Evolutionary conservation across 805 yeast genomes (phyloP).

Genomic region (Metschnikowia cubensis): DNA sequence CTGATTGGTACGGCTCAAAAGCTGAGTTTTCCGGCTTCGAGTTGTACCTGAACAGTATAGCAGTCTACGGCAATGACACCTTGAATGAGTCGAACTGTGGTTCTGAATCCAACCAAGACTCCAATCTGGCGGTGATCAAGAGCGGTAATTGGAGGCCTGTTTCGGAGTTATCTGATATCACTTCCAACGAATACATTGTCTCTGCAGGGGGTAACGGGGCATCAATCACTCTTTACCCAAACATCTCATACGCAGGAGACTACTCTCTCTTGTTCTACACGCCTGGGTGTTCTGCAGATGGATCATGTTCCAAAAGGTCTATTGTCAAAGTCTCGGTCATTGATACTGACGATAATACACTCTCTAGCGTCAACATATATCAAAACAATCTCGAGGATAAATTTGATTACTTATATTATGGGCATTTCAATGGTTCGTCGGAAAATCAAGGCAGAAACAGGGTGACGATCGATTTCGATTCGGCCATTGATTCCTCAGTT

Average conservation of each 20-base stretch:
- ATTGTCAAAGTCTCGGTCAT: slow-evolving; percentile 70
- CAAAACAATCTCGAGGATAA: slow-evolving; percentile 80
- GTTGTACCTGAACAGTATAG: slow-evolving; percentile 55
- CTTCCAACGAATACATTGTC: slow-evolving; percentile 33
- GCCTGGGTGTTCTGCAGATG: slow-evolving; percentile 76
- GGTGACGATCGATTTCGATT: slow-evolving; percentile 26
- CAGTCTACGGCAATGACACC: slow-evolving; percentile 70
- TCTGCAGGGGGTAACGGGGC: slow-evolving; percentile 24
- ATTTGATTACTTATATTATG: slow-evolving; percentile 73
- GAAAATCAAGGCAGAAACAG: slow-evolving; percentile 24
- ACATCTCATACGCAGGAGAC: slow-evolving; percentile 66
- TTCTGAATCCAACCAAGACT: slow-evolving; percentile 19
- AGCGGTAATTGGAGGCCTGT: slow-evolving; percentile 32
- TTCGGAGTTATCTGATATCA: slow-evolving; percentile 17
- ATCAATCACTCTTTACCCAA: slow-evolving; percentile 54
- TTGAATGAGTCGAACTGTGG: slow-evolving; percentile 66
- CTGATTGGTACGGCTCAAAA: slow-evolving; percentile 63
- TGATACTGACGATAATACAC: slow-evolving; percentile 42
- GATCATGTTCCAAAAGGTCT: slow-evolving; percentile 68
- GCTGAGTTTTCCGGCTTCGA: slow-evolving; percentile 74
- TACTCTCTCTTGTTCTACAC: slow-evolving; percentile 74
- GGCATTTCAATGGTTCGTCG: slow-evolving; percentile 53
- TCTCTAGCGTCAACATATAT: slow-evolving; percentile 49
- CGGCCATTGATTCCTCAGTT: slow-evolving; percentile 20
- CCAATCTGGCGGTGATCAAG: slow-evolving; percentile 24